A percentile compares a stretch with the other conserved stretches of the same genome.
Conservation (phyloP, 192 early-diverging fungal species). For the Backusella sp. region DNA sequence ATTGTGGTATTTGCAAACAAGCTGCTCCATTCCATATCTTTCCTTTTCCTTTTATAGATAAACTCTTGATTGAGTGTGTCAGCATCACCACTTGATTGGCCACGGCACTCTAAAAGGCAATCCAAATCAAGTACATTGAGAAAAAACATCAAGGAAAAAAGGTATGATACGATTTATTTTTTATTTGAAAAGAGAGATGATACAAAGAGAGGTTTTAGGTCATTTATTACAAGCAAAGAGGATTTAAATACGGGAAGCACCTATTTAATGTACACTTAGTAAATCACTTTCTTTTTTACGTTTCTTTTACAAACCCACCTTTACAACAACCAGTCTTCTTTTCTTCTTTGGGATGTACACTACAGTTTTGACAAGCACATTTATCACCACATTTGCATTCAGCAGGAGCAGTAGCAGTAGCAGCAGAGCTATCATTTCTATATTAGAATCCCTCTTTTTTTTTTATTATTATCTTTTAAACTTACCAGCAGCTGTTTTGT, state of each 20-base stretch:
- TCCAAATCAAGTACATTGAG: not conserved
- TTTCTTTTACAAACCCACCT: not conserved
- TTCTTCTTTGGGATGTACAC: not conserved
- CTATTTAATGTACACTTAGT: not conserved
- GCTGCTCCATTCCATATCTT: not conserved
- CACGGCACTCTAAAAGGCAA: not conserved
- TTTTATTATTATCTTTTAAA: not conserved
- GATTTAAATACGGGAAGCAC: slow-evolving; percentile 1
- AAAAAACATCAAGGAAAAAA: not conserved
- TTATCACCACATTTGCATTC: slow-evolving; percentile 8
- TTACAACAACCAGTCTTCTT: not conserved
- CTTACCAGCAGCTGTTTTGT: slow-evolving; percentile 9
- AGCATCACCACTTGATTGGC: not conserved
- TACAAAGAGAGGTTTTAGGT: not conserved
- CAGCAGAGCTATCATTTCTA: not conserved
- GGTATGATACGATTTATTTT: not conserved
- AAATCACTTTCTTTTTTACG: not conserved
- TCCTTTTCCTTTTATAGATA: not conserved
- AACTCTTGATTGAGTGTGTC: not conserved
- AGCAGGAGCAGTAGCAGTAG: not conserved
- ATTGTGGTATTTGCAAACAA: not conserved
- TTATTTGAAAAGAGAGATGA: not conserved
- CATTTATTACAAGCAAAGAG: not conserved
- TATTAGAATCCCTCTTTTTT: not conserved
- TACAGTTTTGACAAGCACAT: slow-evolving; percentile 11